phyloP scores from a whole-genome alignment of 2,329 filamentous ascomycete genomes.

The Xylariales sp. region DNA sequence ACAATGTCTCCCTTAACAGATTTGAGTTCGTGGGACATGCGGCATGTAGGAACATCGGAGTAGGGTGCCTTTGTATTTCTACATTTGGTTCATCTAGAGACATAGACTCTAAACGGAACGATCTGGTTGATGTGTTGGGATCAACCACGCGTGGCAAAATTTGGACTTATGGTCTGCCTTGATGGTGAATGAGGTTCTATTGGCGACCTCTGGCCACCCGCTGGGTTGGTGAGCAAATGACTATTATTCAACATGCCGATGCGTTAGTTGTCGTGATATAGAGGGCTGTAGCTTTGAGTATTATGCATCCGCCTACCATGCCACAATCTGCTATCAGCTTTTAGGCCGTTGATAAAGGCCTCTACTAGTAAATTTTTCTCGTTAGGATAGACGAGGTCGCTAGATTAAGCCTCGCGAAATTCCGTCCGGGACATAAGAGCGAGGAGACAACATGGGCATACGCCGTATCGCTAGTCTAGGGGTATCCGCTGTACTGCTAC shows the following conservation, averaged over 20 bases:
- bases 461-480: too few species aligned
- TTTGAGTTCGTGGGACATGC: background rate
- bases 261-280: background rate
- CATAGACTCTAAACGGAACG: background rate
- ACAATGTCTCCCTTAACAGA: slow-evolving; percentile 29
- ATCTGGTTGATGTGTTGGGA: background rate
- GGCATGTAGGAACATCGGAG: background rate
- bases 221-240: background rate
- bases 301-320: background rate
- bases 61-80: background rate
- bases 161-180: background rate
- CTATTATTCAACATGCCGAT: background rate
- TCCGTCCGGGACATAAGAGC: too few species aligned
- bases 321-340: too few species aligned
- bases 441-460: too few species aligned
- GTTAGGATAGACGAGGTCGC: too few species aligned
- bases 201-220: background rate
- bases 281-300: background rate
- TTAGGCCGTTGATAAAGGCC: too few species aligned
- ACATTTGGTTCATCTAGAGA: background rate
- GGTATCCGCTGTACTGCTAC: too few species aligned
- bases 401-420: too few species aligned
- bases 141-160: background rate
- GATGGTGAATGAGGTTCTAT: background rate
- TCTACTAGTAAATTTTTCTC: too few species aligned